Percentiles rank a stretch among this genome's conserved stretches.
phyloP scores from a whole-genome alignment of 2,329 filamentous ascomycete species.

The Sporothrix phasma region DNA sequence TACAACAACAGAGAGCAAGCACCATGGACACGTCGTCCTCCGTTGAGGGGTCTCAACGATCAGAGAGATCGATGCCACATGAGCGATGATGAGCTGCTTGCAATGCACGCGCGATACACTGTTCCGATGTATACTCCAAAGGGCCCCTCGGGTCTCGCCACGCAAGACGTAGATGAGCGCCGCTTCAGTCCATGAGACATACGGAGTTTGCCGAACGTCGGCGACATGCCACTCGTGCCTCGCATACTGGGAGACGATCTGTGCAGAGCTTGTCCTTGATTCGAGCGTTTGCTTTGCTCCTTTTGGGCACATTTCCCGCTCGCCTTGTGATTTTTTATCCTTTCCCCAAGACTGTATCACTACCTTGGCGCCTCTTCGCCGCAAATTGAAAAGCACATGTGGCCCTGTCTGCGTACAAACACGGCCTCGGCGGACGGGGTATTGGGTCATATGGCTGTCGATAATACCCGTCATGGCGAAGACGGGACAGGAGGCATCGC shows the following conservation, averaged over 20 bases:
- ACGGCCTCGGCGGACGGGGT: neutral
- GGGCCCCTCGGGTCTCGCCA: neutral
- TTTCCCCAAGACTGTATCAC: too few species aligned
- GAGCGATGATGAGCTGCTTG: neutral
- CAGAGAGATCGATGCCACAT: neutral
- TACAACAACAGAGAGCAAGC: neutral
- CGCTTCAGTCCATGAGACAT: too few species aligned
- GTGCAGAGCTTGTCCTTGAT: too few species aligned
- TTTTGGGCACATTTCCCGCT: neutral
- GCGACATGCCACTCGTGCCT: too few species aligned
- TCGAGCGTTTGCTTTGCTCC: too few species aligned
- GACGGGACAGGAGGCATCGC: neutral
- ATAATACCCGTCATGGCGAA: neutral
- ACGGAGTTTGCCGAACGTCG: too few species aligned
- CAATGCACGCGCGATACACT: neutral
- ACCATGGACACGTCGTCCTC: neutral
- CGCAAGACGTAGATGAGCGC: too few species aligned
- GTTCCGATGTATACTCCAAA: neutral
- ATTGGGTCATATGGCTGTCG: neutral
- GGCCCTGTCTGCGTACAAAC: too few species aligned
- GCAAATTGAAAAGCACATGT: neutral
- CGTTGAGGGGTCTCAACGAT: neutral
- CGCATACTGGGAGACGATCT: too few species aligned
- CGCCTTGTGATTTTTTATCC: neutral
- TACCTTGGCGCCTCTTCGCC: neutral